A percentile compares a stretch with the other conserved stretches of the same genome.
Evolutionary conservation across 2,329 filamentous ascomycete species (phyloP).

Genomic region (Peltaster fructicola): DNA sequence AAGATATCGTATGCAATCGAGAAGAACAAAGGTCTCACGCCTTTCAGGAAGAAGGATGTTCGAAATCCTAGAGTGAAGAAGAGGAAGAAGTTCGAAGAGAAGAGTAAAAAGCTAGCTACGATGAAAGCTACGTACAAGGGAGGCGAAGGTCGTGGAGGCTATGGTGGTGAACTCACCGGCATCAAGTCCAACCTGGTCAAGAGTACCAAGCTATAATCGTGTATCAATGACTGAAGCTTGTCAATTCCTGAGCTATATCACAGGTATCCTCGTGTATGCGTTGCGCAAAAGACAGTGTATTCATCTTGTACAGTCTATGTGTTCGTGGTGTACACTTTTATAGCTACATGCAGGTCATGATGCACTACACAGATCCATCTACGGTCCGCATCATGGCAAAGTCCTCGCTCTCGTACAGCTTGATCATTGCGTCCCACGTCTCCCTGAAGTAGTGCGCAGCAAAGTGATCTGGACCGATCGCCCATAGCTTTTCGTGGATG

Average conservation of each 20-base stretch:
- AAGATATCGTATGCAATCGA: conserved; percentile 86
- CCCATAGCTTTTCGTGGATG: conserved; percentile 10
- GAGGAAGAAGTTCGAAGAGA: conserved; percentile 87
- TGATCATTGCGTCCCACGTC: conserved; percentile 7
- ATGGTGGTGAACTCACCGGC: conserved; percentile 82
- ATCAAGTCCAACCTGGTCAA: conserved; percentile 89
- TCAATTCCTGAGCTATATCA: too few species aligned
- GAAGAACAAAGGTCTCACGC: conserved; percentile 92
- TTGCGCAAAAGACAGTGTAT: too few species aligned
- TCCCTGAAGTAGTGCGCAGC: conserved; percentile 6
- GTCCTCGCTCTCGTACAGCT: conserved; percentile 7
- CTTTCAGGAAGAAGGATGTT: conserved; percentile 81
- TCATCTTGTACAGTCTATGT: too few species aligned
- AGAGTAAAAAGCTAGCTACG: conserved; percentile 89
- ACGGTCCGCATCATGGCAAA: conserved; percentile 5
- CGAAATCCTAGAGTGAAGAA: conserved; percentile 96
- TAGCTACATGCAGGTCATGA: too few species aligned
- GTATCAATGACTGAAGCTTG: too few species aligned
- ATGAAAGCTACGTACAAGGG: conserved; percentile 76
- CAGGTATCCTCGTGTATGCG: too few species aligned
- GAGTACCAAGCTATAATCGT: conserved; percentile 64
- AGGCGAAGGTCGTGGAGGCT: conserved; percentile 67
- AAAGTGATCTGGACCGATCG: too few species aligned
- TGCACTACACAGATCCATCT: too few species aligned
- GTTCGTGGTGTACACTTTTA: too few species aligned